Base-by-base conservation (phyloP, 768 basidiomycete genomes). In the Leccinum olivaceopallidum region DNA sequence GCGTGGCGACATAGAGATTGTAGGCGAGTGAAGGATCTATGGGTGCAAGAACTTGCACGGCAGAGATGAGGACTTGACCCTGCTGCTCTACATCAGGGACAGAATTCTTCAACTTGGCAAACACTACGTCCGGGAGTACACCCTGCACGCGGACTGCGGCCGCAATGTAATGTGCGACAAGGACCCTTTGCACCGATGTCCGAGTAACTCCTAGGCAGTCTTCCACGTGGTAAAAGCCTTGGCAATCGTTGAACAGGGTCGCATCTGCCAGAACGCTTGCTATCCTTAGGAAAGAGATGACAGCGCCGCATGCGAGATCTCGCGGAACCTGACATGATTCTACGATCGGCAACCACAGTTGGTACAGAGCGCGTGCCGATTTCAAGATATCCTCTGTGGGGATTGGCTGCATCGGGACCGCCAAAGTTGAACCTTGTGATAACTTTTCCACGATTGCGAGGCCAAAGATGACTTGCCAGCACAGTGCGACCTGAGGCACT, bases 231-330 rank as follows among this genome's bases (percentile, higher is more conserved):
- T 70, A 76, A 54, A 77, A 76, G 12, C 65, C 72, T 50, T 66
- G 68, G 60, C 80, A 83, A 3, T 65, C 75, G 6, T 73, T 68
- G 36, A 74, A 69, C 12, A 86, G 64, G 9, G 69, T 61, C 1
- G 57, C 65, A 56, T 85, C 82, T 6, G 61, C 65, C 6, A 78
- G 70, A n/a, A 67, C 60, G 16, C 70, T 76, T 8, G 83, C 76
- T 34, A 85, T 65, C 49, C 74, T 80, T 32, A 86, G 69, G 65
- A 86, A 84, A 1, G 80, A 70, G 6, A 76, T 70, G 5, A 76
- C 63, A 37, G 83, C 70, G 8, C 74, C 73, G 28, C 64, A 61
- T 4, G 62, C 50, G 22, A 73, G 49, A 44, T 62, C 60, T 22
- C 77, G 77, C n/a, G 75, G 68, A 7, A 82, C 71, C 3, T 66